Evolutionary conservation across 139 green algal genomes (phyloP), one percentile per base, ranked within the genome.

Genomic region (Coelastrella sp.): DNA sequence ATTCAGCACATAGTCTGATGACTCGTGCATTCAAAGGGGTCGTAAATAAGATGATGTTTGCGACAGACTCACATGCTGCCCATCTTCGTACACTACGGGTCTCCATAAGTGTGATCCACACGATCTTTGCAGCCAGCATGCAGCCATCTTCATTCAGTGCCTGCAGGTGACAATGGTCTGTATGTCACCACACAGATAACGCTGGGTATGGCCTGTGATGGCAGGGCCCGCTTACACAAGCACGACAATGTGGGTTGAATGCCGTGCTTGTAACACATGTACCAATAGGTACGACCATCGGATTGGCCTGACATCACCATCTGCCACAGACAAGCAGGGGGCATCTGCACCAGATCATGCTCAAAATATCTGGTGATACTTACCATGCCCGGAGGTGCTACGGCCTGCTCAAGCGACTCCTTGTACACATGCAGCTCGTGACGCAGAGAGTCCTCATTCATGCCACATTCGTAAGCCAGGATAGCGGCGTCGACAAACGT

Each of bases 381-480:
- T 35, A 84, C 45, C 79, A 78, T 79, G 79, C 66, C 64, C 13
- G 45, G 79, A 15, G 79, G 79, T 21, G 64, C 66, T 17, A 68
- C n/a, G 17, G 76, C 43, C 64, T 57, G 45, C 64, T 78, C 79
- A 2, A 79, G 40, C 13, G 34, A 68, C 34, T 68, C 23, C 64
- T 79, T 85, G 48, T 79, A 78, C 51, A 41, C 59, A 45, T 84
- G 63, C n/a, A 94, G 80, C 84, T 89, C 85, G 38, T 89, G 79
- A 2, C 60, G 45, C 43, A 94, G 53, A 25, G 86, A 87, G 4
- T 72, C 63, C 79, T 94, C 89, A 19, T 79, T 82, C 68, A 90
- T 90, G 25, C 91, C 91, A 69, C 91, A 94, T 86, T 93, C 91
- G 68, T 94, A 94, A 2, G 91, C 91, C 40, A 88, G 71, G 57